Evolutionary conservation across 768 basidiomycete genomes (phyloP).

Genomic region (Boletus rubescentipes): DNA sequence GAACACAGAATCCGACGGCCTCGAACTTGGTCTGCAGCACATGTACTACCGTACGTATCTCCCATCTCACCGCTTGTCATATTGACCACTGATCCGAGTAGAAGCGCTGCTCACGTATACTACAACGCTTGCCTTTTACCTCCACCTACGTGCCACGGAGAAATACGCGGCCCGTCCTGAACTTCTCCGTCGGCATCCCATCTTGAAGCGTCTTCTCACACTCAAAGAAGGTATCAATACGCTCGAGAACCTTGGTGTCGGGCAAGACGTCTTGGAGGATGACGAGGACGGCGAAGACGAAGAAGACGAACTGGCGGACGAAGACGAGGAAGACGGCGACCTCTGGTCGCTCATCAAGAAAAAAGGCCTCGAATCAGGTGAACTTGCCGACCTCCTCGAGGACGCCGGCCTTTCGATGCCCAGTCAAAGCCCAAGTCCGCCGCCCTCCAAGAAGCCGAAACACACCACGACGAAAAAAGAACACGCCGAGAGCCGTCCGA

Average conservation of each 20-base stretch:
- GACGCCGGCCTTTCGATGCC: constrained; percentile 39
- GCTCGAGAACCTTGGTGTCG: constrained; percentile 84
- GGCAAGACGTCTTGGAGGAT: constrained; percentile 47
- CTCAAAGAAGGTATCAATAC: constrained; percentile 81
- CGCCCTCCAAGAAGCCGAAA: constrained; percentile 1
- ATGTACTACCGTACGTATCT: constrained; percentile 80
- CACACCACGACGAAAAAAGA: constrained; percentile 8
- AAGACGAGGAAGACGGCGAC: constrained; percentile 40
- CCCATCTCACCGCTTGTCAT: background rate
- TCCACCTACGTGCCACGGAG: constrained; percentile 75
- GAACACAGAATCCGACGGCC: constrained; percentile 46
- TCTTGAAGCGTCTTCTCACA: constrained; percentile 71
- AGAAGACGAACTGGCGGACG: constrained; percentile 36
- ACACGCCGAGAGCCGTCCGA: constrained; percentile 23
- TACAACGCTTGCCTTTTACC: constrained; percentile 88
- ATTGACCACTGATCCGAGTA: constrained; percentile 32
- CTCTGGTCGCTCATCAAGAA: constrained; percentile 43
- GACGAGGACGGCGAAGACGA: constrained; percentile 37
- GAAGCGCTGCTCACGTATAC: constrained; percentile 90
- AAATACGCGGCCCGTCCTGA: constrained; percentile 62
- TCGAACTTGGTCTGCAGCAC: constrained; percentile 70
- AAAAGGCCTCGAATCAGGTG: constrained; percentile 40
- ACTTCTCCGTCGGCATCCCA: constrained; percentile 65
- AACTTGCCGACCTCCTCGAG: constrained; percentile 57
- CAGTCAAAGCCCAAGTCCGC: constrained; percentile 3